Evolutionary conservation across 306 rosid genomes (phyloP), one percentile per base, ranked within the genome.

Genomic region (Comarum palustre): DNA sequence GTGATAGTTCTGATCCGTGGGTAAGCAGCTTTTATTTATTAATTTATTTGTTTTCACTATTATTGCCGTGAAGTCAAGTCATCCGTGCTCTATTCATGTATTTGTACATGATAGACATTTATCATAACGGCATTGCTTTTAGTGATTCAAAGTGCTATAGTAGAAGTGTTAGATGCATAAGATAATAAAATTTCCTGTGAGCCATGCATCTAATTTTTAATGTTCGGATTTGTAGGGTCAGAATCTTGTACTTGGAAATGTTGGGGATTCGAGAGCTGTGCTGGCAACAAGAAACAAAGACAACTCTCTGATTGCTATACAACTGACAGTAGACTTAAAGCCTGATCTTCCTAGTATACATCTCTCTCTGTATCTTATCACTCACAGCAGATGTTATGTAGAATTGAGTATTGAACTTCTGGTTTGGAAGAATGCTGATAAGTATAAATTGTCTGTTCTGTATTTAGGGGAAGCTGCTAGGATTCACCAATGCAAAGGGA

Each of bases 251-350:
- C 67, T 85, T 24, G 89, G 86, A 54, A 85, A 85, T 77, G 84
- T 85, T 32, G 89, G 89, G 34, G 89, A 85, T 42, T 85, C 89
- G 1, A 85, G 89, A 57, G 89, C 86, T 15, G 86, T 85, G 45
- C 76, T 85, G 74, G 89, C 84, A 45, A 82, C 86, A 5, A 79
- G 80, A 42, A 86, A 85, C 14, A 42, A 77, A 29, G 81, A 79
- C 51, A 65, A 74, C 54, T 79, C 80, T 70, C 59, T 82, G 84
- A 73, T 80, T 68, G 78, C 89, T 39, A 52, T 79, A 16, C 89
- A 85, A 34, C 68, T 85, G 75, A 85, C 89, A 1, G 84, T 82
- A 68, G 89, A 85, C 70, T 75, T 85, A 67, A 85, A 85, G 78
- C 89, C 89, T 24, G 89, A 85, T 78, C 89, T 85, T 72, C 89